A percentile compares a stretch with the other conserved stretches of the same genome.
phyloP scores from a whole-genome alignment of 73 alveolate species.

The Symbiodinium pilosum region DNA sequence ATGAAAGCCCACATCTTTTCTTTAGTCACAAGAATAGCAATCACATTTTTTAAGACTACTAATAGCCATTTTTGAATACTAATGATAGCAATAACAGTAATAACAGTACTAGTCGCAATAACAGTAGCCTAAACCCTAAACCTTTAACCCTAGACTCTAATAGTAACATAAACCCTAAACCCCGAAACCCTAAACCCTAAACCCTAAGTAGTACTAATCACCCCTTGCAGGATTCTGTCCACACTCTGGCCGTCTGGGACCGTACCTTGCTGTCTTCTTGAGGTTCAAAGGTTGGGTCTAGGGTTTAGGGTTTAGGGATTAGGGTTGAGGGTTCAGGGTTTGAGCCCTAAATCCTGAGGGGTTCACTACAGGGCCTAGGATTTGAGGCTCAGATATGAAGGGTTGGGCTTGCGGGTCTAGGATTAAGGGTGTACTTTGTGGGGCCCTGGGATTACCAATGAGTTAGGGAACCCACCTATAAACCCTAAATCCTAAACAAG shows the following conservation, averaged over 20 bases:
- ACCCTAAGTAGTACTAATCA: neutral
- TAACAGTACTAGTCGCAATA: too few species aligned
- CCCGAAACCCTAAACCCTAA: neutral
- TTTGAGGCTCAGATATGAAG: neutral
- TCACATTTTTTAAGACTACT: too few species aligned
- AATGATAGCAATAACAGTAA: too few species aligned
- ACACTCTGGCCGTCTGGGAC: slow-evolving; percentile 77
- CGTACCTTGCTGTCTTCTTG: slow-evolving; percentile 8
- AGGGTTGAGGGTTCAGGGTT: neutral
- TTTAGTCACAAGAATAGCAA: too few species aligned
- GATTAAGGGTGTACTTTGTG: neutral
- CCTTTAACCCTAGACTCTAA: too few species aligned
- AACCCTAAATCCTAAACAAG: too few species aligned
- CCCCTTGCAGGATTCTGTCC: slow-evolving; percentile 43
- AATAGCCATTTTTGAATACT: too few species aligned
- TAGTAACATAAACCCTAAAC: neutral
- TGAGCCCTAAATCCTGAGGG: too few species aligned
- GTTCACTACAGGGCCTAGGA: neutral
- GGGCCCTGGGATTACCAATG: too few species aligned
- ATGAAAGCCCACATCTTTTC: too few species aligned
- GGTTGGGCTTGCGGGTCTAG: neutral
- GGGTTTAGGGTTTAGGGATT: neutral
- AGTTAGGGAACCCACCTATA: too few species aligned
- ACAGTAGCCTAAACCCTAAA: too few species aligned
- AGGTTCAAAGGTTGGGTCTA: neutral